Evolutionary conservation across 1,284 basidiomycete species (phyloP).

Genomic region (Leccinum pallidistipes): DNA sequence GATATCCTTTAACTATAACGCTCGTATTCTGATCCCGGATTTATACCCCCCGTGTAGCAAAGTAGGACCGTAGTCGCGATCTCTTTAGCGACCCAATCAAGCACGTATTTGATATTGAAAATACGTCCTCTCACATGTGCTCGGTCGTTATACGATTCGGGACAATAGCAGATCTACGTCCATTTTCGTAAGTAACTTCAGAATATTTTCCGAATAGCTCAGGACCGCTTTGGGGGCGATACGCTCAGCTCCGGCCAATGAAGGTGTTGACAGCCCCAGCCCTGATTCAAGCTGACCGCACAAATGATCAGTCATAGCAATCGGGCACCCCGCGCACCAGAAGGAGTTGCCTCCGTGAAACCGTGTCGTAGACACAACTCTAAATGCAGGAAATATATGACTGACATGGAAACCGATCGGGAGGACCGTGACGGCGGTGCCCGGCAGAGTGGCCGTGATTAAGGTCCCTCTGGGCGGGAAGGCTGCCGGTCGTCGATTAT

Average conservation of each 20-base stretch:
- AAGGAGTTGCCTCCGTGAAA: slow-evolving; percentile 22
- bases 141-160: slow-evolving; percentile 31
- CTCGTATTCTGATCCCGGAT: slow-evolving; percentile 25
- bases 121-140: slow-evolving; percentile 35
- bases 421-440: slow-evolving; percentile 25
- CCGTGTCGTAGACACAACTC: slow-evolving; percentile 9
- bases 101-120: slow-evolving; percentile 36
- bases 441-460: slow-evolving; percentile 23
- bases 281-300: slow-evolving; percentile 18
- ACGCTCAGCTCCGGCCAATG: slow-evolving; percentile 23
- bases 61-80: slow-evolving; percentile 26
- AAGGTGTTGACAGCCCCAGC: slow-evolving; percentile 17
- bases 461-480: slow-evolving; percentile 11
- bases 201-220: slow-evolving; percentile 17
- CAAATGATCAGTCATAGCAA: slow-evolving; percentile 14
- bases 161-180: slow-evolving; percentile 30
- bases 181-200: slow-evolving; percentile 23
- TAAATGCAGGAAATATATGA: slow-evolving; percentile 13
- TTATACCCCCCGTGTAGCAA: slow-evolving; percentile 34
- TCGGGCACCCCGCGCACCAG: slow-evolving; percentile 15
- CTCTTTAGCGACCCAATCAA: slow-evolving; percentile 36
- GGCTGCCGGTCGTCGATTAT: slow-evolving; percentile 21
- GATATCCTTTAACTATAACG: slow-evolving; percentile 23
- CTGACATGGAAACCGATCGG: slow-evolving; percentile 26
- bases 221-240: slow-evolving; percentile 20